Evolutionary conservation across 2,329 filamentous ascomycete species (phyloP), one percentile per base, ranked within the genome.

Genomic region (Beauveria medogensis): DNA sequence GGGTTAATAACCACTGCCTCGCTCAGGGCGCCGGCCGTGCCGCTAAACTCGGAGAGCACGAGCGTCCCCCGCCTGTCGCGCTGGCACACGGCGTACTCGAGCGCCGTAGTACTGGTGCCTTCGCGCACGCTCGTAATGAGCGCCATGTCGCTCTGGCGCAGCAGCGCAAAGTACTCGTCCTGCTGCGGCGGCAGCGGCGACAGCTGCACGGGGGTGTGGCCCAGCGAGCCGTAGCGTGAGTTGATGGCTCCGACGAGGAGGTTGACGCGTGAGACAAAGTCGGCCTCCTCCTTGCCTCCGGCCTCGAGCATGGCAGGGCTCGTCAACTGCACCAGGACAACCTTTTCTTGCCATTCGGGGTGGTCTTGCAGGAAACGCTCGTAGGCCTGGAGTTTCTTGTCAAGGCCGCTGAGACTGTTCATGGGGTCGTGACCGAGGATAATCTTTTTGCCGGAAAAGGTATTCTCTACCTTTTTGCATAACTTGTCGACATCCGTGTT

Each of bases 1-100:
- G 93, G 93, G 75, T 97, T 97, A 78, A 97, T 96, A 73, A 96
- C 91, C 64, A 96, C 91, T 28, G 93, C 93, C 68, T 89, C 88
- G 64, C 84, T 83, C 41, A 97, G 81, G 59, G 88, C 94, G 57
- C 90, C 90, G 28, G 93, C 92, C 1, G 93, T 97, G 62, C 93
- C 93, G 64, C 92, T 97, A 74, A 97, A 97, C 73, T 97, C 93
- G 16, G 93, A 97, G 22, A 97, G 83, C 65, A 97, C 97, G 51
- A 97, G 79, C 1, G 92, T 92, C 1, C 92, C 90, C 66, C 92
- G 86, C 62, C 86, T 87, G 64, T 94, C 88, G 69, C 91, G 89
- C 74, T 97, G 93, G 73, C 91, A 96, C 62, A 96, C 83, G 62
- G 97, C 86, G 71, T 97, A 97, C 75, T 97, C 93, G 67, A 97